These are phyloP conservation scores for Pythium apleroticum DNA, from an alignment of 352 stramenopile species.

Conservation along the genomic window DNA sequence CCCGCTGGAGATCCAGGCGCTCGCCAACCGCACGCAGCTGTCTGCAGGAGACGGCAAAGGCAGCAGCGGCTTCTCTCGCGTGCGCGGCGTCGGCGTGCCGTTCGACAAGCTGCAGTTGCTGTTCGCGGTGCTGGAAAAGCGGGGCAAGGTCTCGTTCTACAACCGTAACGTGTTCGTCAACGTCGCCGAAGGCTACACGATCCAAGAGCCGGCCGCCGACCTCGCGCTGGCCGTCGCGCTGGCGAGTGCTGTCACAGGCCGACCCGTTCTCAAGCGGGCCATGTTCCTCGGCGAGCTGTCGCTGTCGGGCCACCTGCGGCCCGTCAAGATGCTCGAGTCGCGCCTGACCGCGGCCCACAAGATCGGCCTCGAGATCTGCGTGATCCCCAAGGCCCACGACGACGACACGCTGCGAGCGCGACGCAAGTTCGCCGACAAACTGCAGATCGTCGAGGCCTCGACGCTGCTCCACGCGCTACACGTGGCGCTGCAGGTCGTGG, in stretches of 20 bases:
- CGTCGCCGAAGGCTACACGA: conserved; percentile 79
- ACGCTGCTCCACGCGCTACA: conserved; percentile 69
- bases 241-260: conserved; percentile 61
- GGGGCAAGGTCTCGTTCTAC: conserved; percentile 67
- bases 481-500: conserved; percentile 42
- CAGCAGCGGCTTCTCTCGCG: conserved; percentile 48
- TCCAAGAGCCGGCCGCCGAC: conserved; percentile 80
- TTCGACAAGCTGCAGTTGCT: conserved; percentile 92
- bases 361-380: conserved; percentile 70
- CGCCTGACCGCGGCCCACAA: conserved; percentile 76
- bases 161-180: conserved; percentile 87
- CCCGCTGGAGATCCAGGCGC: conserved; percentile 93
- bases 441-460: conserved; percentile 62
- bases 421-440: conserved; percentile 51
- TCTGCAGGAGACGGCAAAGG: conserved; percentile 7
- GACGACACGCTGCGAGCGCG: conserved; percentile 43
- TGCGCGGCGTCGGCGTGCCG: conserved; percentile 73
- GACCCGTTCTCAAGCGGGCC: conserved; percentile 49
- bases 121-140: conserved; percentile 96
- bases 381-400: conserved; percentile 64
- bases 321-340: conserved; percentile 83
- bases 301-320: conserved; percentile 75
- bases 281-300: conserved; percentile 81
- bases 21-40: conserved; percentile 76
- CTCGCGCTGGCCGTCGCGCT: conserved; percentile 74